Evolutionary conservation across 148 eudicot genomes (phyloP).

Genomic region (Rhododendron mucronatum): DNA sequence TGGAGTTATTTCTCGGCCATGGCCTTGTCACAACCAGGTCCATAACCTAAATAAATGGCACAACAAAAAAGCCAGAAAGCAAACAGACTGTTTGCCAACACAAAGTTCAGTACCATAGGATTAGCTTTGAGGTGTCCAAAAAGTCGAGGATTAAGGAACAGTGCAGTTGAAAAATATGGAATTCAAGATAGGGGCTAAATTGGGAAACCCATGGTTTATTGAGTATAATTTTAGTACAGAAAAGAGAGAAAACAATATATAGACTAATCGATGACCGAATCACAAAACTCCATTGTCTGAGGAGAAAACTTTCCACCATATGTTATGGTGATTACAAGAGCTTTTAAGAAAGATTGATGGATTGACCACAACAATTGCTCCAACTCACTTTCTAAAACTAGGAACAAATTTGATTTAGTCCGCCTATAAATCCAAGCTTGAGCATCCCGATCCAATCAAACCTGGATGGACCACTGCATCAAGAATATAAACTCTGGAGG

Average conservation of each 20-base stretch:
- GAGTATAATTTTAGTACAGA: background rate
- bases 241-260: background rate
- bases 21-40: background rate
- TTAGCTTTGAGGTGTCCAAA: background rate
- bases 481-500: background rate
- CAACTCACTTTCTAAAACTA: conserved; percentile 54
- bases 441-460: conserved; percentile 64
- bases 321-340: background rate
- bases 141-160: background rate
- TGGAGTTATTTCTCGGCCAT: background rate
- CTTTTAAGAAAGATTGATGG: conserved; percentile 49
- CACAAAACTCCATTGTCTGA: background rate
- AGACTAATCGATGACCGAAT: background rate
- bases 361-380: conserved; percentile 60
- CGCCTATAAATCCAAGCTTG: conserved; percentile 69
- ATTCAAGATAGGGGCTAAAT: background rate
- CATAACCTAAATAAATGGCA: background rate
- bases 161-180: background rate
- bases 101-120: background rate
- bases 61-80: background rate
- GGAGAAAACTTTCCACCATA: background rate
- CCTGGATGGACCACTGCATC: conserved; percentile 45
- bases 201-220: background rate
- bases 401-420: conserved; percentile 36
- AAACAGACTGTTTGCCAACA: background rate